Evolutionary conservation across 116 monocot species (phyloP).

Genomic region (Posidonia oceanica): DNA sequence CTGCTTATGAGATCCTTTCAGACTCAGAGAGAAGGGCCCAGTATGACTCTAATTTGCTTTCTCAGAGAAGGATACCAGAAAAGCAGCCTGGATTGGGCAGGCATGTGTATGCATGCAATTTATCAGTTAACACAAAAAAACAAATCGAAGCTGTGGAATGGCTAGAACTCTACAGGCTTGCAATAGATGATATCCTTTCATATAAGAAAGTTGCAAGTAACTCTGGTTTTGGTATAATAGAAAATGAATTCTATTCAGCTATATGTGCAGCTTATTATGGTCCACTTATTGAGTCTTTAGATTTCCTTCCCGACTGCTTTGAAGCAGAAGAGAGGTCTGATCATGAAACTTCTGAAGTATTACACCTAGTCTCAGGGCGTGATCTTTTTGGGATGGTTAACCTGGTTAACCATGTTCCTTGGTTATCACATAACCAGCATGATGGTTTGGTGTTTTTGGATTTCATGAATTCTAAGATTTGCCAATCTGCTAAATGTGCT

Average conservation of each 20-base stretch:
- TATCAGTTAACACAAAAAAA: constrained; percentile 25
- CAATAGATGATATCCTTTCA: constrained; percentile 59
- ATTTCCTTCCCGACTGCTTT: constrained; percentile 85
- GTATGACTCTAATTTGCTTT: constrained; percentile 55
- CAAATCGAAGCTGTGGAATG: constrained; percentile 77
- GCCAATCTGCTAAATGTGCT: constrained; percentile 12
- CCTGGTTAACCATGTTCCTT: constrained; percentile 33
- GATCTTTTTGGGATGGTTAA: constrained; percentile 75
- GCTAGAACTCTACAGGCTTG: constrained; percentile 62
- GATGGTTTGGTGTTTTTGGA: constrained; percentile 21
- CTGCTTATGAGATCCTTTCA: constrained; percentile 96
- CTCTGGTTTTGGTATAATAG: constrained; percentile 56
- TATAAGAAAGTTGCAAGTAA: constrained; percentile 40
- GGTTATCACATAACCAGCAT: constrained; percentile 28
- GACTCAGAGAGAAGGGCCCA: constrained; percentile 77
- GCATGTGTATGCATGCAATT: constrained; percentile 23
- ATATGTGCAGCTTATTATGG: constrained; percentile 90
- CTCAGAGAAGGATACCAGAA: constrained; percentile 30
- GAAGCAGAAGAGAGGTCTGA: constrained; percentile 96
- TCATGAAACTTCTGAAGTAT: constrained; percentile 67
- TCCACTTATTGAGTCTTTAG: constrained; percentile 62
- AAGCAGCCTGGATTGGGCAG: constrained; percentile 23
- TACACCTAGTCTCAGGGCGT: constrained; percentile 96
- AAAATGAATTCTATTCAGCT: constrained; percentile 78
- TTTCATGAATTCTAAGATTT: constrained; percentile 8